Base-by-base conservation (phyloP, 805 yeast genomes). In the Lachancea meyersii region DNA sequence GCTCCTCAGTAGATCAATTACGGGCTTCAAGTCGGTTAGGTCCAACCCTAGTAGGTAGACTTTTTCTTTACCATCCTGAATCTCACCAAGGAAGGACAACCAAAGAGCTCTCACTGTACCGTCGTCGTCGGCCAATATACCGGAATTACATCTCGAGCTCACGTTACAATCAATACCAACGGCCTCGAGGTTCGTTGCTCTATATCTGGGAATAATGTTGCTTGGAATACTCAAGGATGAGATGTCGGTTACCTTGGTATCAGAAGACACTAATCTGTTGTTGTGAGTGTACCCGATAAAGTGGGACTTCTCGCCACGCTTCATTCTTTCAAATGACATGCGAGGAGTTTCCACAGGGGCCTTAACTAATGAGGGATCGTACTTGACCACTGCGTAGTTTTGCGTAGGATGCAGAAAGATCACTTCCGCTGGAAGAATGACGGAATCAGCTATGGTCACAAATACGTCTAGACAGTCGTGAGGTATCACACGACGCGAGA, bases 101-200 rank as follows among this genome's bases (percentile, higher is more conserved):
- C 96, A 89, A 43, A 89, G 66, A 0, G 93, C 95, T 48, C 91
- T 75, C 10, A 89, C 75, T 0, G 80, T 75, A 10, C 96, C 97
- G 54, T 82, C 84, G 32, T 72, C 63, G 58, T 85, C 88, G 4
- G 84, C 81, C 33, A 89, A 63, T 3, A 87, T 74, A 52, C 96
- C 97, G 3, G 93, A 75, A 21, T 75, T 76, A 63, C 95, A 86
- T 48, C 83, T 86, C 34, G 76, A 76, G 37, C 86, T 76, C 38
- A 82, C 63, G 43, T 76, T 78, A 31, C 86, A 80, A 55, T 89
- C 95, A 33, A 86, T 73, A 10, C 84, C 69, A 19, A 86, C 69
- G 22, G 87, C 80, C 55, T 86, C 95, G 35, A 87, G 64, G 56
- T 87, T 87, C 3, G 89, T 81, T 4, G 88, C 95, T 57, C 95